Percentiles rank a stretch among this genome's conserved stretches.
phyloP scores from a whole-genome alignment of 2,329 filamentous ascomycete species.

The Aspergillus carbonarius region DNA sequence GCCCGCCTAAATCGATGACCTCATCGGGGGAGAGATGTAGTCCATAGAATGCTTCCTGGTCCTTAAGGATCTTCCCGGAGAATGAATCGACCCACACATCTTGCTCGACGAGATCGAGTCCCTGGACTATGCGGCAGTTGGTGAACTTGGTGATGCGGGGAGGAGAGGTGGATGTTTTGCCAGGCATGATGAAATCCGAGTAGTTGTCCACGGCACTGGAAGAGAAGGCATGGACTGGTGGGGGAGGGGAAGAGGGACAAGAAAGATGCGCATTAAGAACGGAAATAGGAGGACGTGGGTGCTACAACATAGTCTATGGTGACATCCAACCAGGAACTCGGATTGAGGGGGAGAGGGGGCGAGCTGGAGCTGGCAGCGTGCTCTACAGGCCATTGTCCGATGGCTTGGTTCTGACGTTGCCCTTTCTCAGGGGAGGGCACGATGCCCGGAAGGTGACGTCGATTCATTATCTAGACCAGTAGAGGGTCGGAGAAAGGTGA shows the following conservation, averaged over 20 bases:
- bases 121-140: conserved; percentile 76
- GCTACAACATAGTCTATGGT: conserved; percentile 6
- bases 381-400: neutral
- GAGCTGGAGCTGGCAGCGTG: too few species aligned
- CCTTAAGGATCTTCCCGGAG: conserved; percentile 78
- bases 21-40: conserved; percentile 60
- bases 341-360: neutral
- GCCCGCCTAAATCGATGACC: conserved; percentile 75
- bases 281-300: neutral
- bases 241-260: neutral
- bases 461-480: neutral
- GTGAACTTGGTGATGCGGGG: conserved; percentile 77
- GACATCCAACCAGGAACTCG: neutral
- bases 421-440: neutral
- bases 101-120: conserved; percentile 65
- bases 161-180: conserved; percentile 29
- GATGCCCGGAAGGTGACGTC: conserved; percentile 11
- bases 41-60: conserved; percentile 58
- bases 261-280: neutral
- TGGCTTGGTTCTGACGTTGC: neutral
- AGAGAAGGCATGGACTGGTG: neutral
- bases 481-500: neutral
- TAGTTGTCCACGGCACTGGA: conserved; percentile 26
- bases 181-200: conserved; percentile 31
- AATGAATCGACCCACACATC: conserved; percentile 87